Evolutionary conservation across 192 early-diverging fungal species (phyloP), one percentile per base, ranked within the genome.

Genomic region (Glomus cerebriforme): DNA sequence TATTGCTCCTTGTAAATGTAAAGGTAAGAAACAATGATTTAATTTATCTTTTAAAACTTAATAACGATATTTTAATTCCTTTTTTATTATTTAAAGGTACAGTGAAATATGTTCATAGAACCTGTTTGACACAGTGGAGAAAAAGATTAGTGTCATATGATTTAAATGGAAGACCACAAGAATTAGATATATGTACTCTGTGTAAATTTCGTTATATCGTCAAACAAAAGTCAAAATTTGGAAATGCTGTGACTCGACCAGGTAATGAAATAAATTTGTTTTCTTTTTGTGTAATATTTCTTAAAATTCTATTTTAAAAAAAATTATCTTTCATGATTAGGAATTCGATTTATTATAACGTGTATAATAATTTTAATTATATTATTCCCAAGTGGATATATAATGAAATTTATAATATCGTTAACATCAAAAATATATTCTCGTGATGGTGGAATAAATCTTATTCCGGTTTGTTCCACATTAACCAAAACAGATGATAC

Each of bases 181-280:
- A 80, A 34, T 77, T 80, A 8, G 82, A 85, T 65, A 80, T 77
- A 8, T 85, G 84, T 39, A 82, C 84, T 0, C 74, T 82, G 78
- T 85, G 84, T 75, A 82, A 82, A 24, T 85, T 85, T 34, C 80
- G 81, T 63, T 85, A 85, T 69, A 79, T 81, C 2, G 71, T 85
- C 19, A 85, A 81, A 75, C 7, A 26, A 19, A 73, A 73, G 10
- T 47, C 37, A 12, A 73, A 22, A 27, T n/a, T 35, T 7, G 45
- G 71, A 15, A 45, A 27, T 58, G 43, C 58, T 13, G 27, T 73
- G 47, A 32, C 13, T 15, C 34, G 43, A 47, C 3, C 10, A 73
- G 71, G 71, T 73, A 73, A 54, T 45, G 22, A 12, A 58, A 54
- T 13, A 43, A 43, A 10, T 37, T 58, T 49, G 29, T 13, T 27